Base-by-base conservation (phyloP, 805 yeast genomes). In the Kluyveromyces aestuarii region DNA sequence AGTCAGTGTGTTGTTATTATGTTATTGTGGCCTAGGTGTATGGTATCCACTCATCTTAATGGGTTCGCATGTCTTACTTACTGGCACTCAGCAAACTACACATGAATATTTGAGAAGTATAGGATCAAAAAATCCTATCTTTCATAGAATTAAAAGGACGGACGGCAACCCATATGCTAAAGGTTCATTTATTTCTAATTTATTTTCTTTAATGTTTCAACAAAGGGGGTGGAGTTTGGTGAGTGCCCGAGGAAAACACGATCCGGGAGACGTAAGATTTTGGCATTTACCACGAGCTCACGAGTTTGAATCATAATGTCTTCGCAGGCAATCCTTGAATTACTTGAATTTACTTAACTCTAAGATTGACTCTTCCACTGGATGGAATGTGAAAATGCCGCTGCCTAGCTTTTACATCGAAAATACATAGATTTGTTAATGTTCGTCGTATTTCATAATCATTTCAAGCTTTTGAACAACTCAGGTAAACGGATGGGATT, bases 51-150 rank as follows among this genome's bases (percentile, higher is more conserved):
- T 71, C 0, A 52, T 79, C 25, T 62, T 87, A 14, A 58, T 83
- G 17, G 40, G 65, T 0, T 75, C 74, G 54, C 95, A 87, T 56
- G 37, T 77, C 0, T 74, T 70, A 45, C 62, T 86, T 45, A 76
- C 80, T 0, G 58, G 76, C 1, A 72, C 77, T 8, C 82, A 81
- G 44, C 72, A 82, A 52, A 82, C 90, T 8, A 86, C 95, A 7
- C 72, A 89, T 52, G 96, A 87, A 55, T 86, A 75, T 58, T 66
- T 87, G 45, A 76, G 75, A 56, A 64, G 72, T 25, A 66, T 71
- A 8, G 70, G 74, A 10, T 58, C 67, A 5, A 61, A 66, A 41
- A 64, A 61, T 50, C 69, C 71, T 11, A 54, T 64, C 6, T 53
- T 61, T 47, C 59, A 61, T 38, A 49, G 50, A 21, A 53, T 62